A percentile compares a stretch with the other conserved stretches of the same genome.
These are phyloP conservation scores for Dysphania ambrosioides DNA, from an alignment of 148 eudicot genomes.

Conservation along the genomic window DNA sequence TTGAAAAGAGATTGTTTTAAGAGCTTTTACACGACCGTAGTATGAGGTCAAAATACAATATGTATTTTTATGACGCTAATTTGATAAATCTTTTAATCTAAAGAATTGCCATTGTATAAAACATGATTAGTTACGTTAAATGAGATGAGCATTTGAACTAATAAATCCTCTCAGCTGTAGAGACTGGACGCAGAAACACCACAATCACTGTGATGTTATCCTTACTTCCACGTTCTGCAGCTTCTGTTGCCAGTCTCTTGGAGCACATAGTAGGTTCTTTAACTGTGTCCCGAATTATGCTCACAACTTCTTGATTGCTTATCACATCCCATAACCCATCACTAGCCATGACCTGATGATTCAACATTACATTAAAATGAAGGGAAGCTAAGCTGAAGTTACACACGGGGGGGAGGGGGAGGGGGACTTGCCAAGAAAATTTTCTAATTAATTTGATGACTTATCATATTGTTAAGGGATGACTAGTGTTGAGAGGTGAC, in stretches of 20 bases:
- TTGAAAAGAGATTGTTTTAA: no score
- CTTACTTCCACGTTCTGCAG: conserved; percentile 83
- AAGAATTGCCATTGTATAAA: no score
- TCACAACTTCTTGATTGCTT: conserved; percentile 58
- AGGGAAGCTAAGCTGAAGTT: background rate
- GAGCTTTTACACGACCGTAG: no score
- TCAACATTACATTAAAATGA: background rate
- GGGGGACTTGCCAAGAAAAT: no score
- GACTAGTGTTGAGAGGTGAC: no score
- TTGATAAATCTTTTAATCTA: no score
- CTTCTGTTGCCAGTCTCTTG: conserved; percentile 92
- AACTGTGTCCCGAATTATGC: conserved; percentile 80
- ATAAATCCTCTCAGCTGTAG: conserved; percentile 93
- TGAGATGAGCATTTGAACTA: conserved; percentile 15
- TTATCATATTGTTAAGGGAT: no score
- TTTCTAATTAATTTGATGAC: no score
- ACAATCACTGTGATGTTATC: conserved; percentile 90
- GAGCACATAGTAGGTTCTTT: conserved; percentile 94
- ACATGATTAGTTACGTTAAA: no score
- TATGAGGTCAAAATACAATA: no score
- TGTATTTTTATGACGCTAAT: no score
- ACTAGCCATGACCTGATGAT: conserved; percentile 84
- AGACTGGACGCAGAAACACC: conserved; percentile 74
- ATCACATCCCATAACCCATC: conserved; percentile 95
- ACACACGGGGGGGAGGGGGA: no score